Evolutionary conservation across 441 rosid genomes (phyloP), one percentile per base, ranked within the genome.

Genomic region (Populus hybrid): DNA sequence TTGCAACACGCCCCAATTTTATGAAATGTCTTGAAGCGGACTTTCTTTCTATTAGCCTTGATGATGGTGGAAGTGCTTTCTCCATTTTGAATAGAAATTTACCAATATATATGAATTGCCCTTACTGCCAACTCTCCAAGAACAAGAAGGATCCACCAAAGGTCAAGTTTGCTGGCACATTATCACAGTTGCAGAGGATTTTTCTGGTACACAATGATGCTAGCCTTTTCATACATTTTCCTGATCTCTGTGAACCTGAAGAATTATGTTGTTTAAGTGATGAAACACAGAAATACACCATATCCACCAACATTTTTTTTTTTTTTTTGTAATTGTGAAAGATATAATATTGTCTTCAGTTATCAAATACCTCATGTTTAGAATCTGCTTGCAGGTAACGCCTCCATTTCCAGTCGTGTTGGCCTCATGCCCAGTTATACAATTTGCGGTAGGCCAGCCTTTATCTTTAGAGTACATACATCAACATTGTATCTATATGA

Each of bases 141-240:
- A 84, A 46, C 57, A 87, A 81, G 75, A 87, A 86, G 71, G 90
- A 88, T 78, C 79, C 77, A 21, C 84, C 84, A 28, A 82, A 86
- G 75, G 74, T 82, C 50, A 90, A 89, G 82, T 94, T 88, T 86
- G 93, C 97, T 2, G 83, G 90, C 82, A 84, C 86, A 10, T 76
- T 92, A 76, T 93, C 98, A 2, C 98, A 93, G 88, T 89, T 94
- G 69, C 95, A 89, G 74, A 87, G 97, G 85, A 91, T 94, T 69
- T 90, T 92, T 85, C 76, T 92, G 97, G 98, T 94, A 88, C 34
- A 78, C 77, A 40, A 68, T 71, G 35, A 63, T 77, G 63, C 76
- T 74, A 23, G 70, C 18, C 67, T 21, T 50, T 80, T 66, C 70
- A 70, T 71, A 12, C 46, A 76, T 78, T 74, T 69, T 57, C 40